Conservation (phyloP, 805 yeast species). For the Starmerella bacillaris region DNA sequence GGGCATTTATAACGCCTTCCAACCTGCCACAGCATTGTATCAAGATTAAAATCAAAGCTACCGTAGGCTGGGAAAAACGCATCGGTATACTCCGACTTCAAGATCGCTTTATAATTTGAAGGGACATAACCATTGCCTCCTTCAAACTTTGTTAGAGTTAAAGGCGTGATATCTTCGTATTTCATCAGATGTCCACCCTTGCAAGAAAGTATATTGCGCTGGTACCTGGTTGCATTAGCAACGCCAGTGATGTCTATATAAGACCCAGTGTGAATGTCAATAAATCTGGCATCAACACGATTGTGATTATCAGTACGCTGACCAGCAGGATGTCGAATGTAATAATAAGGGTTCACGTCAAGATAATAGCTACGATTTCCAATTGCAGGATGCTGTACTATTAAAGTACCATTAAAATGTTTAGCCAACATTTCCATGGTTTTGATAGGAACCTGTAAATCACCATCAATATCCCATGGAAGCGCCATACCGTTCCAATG, state of each 20-base stretch:
- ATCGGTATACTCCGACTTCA: constrained; percentile 14
- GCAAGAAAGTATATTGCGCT: too few relatives aligned
- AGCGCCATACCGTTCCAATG: constrained; percentile 32
- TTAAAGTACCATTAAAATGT: constrained; percentile 31
- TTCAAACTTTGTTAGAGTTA: constrained; percentile 33
- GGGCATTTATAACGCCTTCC: too few relatives aligned
- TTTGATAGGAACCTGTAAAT: constrained; percentile 34
- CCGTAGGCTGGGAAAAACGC: too few relatives aligned
- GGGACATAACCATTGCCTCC: constrained; percentile 37
- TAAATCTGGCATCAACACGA: constrained; percentile 39
- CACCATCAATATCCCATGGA: constrained; percentile 38
- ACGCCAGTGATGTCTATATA: constrained; percentile 43
- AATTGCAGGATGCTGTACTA: constrained; percentile 29
- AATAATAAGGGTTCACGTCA: constrained; percentile 33
- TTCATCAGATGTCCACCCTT: background rate
- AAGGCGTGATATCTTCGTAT: background rate
- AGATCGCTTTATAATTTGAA: constrained; percentile 21
- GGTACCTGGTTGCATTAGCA: constrained; percentile 20
- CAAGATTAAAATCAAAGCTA: too few relatives aligned
- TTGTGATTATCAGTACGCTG: constrained; percentile 31
- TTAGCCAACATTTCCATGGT: constrained; percentile 31
- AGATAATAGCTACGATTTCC: constrained; percentile 32
- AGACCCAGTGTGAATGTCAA: constrained; percentile 43
- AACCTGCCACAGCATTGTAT: too few relatives aligned
- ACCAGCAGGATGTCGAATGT: too few relatives aligned